Percentiles rank a stretch among this genome's conserved stretches.
phyloP scores from a whole-genome alignment of 306 rosid species.

The Macrotyloma uniflorum region DNA sequence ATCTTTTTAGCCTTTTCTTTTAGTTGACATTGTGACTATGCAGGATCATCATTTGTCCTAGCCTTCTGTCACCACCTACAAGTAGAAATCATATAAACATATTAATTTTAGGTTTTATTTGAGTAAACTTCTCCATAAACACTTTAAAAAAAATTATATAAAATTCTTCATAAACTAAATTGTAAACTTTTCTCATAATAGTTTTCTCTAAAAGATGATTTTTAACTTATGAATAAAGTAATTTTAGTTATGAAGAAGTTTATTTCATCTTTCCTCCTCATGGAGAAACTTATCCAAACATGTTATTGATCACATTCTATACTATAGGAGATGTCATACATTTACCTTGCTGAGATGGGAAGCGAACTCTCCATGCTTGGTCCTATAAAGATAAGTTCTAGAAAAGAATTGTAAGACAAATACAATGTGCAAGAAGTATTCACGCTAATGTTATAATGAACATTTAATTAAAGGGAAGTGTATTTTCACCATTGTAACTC shows the following conservation, averaged over 20 bases:
- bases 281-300: too few species aligned
- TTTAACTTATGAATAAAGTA: too few species aligned
- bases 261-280: too few species aligned
- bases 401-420: conserved; percentile 4
- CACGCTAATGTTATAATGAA: background rate
- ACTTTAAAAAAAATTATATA: too few species aligned
- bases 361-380: background rate
- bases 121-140: too few species aligned
- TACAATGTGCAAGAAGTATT: conserved; percentile 4
- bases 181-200: too few species aligned
- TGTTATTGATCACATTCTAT: background rate
- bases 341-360: conserved; percentile 33
- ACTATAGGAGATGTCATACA: background rate
- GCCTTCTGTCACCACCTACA: background rate
- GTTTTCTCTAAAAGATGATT: too few species aligned
- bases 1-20: background rate
- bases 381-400: conserved; percentile 16
- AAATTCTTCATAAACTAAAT: too few species aligned
- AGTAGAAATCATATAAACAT: too few species aligned
- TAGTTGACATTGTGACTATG: background rate
- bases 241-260: too few species aligned
- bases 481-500: background rate
- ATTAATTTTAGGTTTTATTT: too few species aligned
- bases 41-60: background rate
- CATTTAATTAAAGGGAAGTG: background rate